Base-by-base conservation (phyloP, 2,329 filamentous ascomycete species). In the Bertia moriformis region DNA sequence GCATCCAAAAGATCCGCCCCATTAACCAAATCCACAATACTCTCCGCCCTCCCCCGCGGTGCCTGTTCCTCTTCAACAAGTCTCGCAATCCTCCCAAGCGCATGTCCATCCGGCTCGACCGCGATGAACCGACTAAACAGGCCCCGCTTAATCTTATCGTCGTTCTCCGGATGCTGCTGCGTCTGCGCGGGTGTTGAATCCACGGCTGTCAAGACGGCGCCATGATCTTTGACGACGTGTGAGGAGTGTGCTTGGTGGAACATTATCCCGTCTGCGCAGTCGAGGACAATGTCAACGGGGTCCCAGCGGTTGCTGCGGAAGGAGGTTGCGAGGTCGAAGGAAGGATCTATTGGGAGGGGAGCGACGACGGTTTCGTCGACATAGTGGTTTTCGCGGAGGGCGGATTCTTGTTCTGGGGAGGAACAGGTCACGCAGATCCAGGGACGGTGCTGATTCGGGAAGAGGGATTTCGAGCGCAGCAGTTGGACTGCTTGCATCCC, bases 261-360 rank as follows among this genome's bases (percentile, higher is more conserved):
- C 29, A 53, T 52, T 20, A 51, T 43, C 2, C 48, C 48, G 19
- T 56, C 58, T 12, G 51, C 46, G 40, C 58, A 62, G 39, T 63
- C 60, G 18, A 63, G 43, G 7, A 62, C 56, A 4, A 63, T 42
- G 45, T 63, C 58, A 5, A 61, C 58, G 1, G 58, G 55, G 1
- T 43, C 41, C 51, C 55, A 60, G 10, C 44, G 44, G 3, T 48
- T 51, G 4, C 47, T 38, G 7, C 46, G 47, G 47, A 61, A 61
- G 17, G 48, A 46, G 17, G 42, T 41, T 2, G 46, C 49, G 19
- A 61, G 48, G 42, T 60, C 50, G 37, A 17, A 35, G 10, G 10
- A 7, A 18, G 10, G 7, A 7, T 7, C 7, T 15, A 17, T 14
- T 7, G 32, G 32, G 10, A 35, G 15, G 10, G 32, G 12, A 15